Evolutionary conservation across 345 rosid species (phyloP).

Genomic region (Geranium rotundifolium): DNA sequence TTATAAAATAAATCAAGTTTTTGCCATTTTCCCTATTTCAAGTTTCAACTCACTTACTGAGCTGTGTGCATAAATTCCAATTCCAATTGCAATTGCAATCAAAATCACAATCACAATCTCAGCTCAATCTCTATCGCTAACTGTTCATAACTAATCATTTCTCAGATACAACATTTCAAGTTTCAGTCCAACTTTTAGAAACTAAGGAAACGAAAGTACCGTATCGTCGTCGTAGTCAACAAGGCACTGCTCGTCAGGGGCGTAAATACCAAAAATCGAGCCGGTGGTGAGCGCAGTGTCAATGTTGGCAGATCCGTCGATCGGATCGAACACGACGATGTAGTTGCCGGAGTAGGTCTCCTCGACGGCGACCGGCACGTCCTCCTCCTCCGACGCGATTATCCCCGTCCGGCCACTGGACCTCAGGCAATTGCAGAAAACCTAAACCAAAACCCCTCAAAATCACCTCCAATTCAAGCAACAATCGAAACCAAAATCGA

Average conservation of each 20-base stretch:
- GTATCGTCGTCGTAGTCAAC: constrained; percentile 13
- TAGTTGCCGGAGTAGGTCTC: constrained; percentile 31
- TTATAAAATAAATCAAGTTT: no score
- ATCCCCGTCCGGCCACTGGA: constrained; percentile 27
- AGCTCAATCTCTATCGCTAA: no score
- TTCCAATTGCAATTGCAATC: no score
- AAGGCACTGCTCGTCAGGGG: constrained; percentile 24
- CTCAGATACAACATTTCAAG: no score
- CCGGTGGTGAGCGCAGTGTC: constrained; percentile 27
- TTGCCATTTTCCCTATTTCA: no score
- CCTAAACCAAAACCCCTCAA: constrained; percentile 4
- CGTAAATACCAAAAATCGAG: constrained; percentile 29
- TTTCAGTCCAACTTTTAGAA: no score
- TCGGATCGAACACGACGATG: constrained; percentile 25
- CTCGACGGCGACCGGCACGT: constrained; percentile 26
- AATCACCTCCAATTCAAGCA: background rate
- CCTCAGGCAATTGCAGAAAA: constrained; percentile 29
- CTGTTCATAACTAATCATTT: no score
- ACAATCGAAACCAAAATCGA: background rate
- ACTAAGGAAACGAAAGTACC: constrained; percentile 10
- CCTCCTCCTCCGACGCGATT: constrained; percentile 33
- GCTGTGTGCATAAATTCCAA: no score
- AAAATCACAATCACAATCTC: no score
- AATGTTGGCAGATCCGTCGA: constrained; percentile 28
- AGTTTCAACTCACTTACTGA: no score